Conservation (phyloP, 768 basidiomycete species). For the Tephrocybe rancida region DNA sequence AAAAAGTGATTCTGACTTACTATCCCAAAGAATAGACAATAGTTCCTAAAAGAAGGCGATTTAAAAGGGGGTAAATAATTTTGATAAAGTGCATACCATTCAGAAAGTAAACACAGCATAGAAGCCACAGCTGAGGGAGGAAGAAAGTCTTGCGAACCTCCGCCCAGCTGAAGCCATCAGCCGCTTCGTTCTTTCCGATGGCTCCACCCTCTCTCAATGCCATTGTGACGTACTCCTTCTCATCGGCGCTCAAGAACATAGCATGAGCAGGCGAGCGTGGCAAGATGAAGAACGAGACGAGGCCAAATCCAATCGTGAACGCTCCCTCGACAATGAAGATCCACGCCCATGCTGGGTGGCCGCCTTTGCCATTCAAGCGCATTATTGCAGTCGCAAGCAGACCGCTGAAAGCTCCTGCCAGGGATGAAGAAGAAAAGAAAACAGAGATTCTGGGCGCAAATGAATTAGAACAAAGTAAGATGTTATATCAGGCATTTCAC, state of each 20-base stretch:
- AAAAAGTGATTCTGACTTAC: conserved; percentile 8
- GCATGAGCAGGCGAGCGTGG: conserved; percentile 14
- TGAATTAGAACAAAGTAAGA: neutral
- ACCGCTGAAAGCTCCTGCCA: conserved; percentile 48
- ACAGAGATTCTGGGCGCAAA: conserved; percentile 19
- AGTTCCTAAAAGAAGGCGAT: conserved; percentile 9
- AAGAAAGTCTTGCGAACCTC: conserved; percentile 35
- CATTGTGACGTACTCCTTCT: conserved; percentile 14
- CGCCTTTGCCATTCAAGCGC: conserved; percentile 45
- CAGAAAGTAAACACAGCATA: conserved; percentile 34
- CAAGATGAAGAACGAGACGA: conserved; percentile 19
- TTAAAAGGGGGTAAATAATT: neutral
- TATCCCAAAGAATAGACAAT: conserved; percentile 22
- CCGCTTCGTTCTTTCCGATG: conserved; percentile 18
- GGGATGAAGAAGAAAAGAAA: conserved; percentile 27
- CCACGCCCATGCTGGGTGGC: conserved; percentile 50
- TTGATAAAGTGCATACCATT: conserved; percentile 22
- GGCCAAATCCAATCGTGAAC: conserved; percentile 46
- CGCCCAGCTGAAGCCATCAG: conserved; percentile 38
- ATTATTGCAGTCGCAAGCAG: conserved; percentile 49
- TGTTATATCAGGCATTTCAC: neutral
- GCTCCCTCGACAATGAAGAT: conserved; percentile 49
- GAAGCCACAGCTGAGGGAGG: conserved; percentile 39
- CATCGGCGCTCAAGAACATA: conserved; percentile 10
- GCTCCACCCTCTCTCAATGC: conserved; percentile 16